Conservation (phyloP, 2,329 filamentous ascomycete genomes). For the Neophaeococcomyces aloes region DNA sequence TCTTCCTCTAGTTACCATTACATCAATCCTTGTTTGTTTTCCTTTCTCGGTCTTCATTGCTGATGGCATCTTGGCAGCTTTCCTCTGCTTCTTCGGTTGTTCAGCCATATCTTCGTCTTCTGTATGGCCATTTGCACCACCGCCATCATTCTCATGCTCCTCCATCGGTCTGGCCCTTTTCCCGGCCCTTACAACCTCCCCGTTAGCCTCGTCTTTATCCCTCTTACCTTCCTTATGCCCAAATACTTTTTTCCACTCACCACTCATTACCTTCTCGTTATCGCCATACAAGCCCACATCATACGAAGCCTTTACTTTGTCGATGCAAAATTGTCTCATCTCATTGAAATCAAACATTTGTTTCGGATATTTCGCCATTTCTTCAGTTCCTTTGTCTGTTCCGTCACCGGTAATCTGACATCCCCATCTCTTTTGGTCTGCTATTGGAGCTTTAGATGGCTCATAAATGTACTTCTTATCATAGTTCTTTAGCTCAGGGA, state of each 20-base stretch:
- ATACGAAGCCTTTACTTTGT: conserved; percentile 62
- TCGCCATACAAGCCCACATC: conserved; percentile 53
- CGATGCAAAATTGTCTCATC: conserved; percentile 51
- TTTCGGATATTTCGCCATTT: conserved; percentile 49
- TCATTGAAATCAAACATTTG: conserved; percentile 67
- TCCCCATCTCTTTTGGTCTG: conserved; percentile 58
- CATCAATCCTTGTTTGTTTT: conserved; percentile 11
- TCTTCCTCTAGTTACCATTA: conserved; percentile 9
- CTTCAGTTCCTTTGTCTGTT: conserved; percentile 17
- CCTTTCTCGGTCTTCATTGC: conserved; percentile 4
- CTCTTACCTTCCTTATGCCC: conserved; percentile 34
- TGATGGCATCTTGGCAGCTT: not conserved
- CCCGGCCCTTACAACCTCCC: conserved; percentile 5
- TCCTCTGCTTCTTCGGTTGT: conserved; percentile 7
- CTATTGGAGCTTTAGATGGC: conserved; percentile 61
- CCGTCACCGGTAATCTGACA: conserved; percentile 51
- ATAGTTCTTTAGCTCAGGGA: conserved; percentile 54
- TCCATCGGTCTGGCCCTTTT: conserved; percentile 9
- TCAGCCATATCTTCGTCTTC: conserved; percentile 8
- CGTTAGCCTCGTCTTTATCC: conserved; percentile 14
- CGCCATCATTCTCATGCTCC: conserved; percentile 8
- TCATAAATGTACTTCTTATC: conserved; percentile 66
- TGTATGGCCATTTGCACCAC: conserved; percentile 8
- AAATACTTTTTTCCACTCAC: conserved; percentile 45
- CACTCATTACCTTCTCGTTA: conserved; percentile 51